Evolutionary conservation across 805 yeast species (phyloP).

Genomic region (Candida ipomoeae): DNA sequence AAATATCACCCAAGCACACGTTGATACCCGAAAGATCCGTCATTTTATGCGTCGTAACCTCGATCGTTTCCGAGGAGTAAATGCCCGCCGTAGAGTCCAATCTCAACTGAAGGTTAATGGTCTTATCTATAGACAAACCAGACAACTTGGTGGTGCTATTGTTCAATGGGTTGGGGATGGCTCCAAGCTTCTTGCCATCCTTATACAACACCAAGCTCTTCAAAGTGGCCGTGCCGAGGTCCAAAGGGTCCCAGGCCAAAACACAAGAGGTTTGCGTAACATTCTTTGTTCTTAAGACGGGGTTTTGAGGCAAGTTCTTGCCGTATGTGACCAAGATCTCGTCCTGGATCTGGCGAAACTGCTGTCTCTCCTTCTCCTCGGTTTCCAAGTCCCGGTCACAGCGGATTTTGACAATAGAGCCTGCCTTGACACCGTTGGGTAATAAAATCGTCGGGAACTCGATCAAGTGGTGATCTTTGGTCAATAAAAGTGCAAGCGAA

Average conservation of each 20-base stretch:
- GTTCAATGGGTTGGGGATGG: conserved; percentile 76
- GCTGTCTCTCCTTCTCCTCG: conserved; percentile 55
- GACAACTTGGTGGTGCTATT: conserved; percentile 82
- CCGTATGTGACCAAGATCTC: conserved; percentile 74
- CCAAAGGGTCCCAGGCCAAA: conserved; percentile 86
- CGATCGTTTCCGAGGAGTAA: conserved; percentile 61
- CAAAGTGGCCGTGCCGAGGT: conserved; percentile 76
- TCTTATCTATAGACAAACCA: conserved; percentile 84
- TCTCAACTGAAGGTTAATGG: conserved; percentile 72
- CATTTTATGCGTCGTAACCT: conserved; percentile 88
- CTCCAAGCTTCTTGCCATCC: conserved; percentile 68
- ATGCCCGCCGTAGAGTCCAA: conserved; percentile 90
- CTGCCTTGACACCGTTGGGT: conserved; percentile 88
- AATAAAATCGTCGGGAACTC: conserved; percentile 94
- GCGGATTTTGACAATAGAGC: conserved; percentile 80
- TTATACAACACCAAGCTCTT: conserved; percentile 75
- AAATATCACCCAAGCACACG: conserved; percentile 81
- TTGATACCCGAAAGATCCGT: conserved; percentile 92
- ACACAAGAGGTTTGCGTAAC: conserved; percentile 94
- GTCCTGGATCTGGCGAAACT: conserved; percentile 65
- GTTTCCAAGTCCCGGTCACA: conserved; percentile 73
- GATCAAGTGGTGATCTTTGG: conserved; percentile 88
- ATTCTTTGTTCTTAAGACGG: conserved; percentile 65
- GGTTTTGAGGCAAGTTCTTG: conserved; percentile 62
- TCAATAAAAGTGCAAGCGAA: conserved; percentile 82